phyloP scores from a whole-genome alignment of 495 filamentous ascomycete genomes.

The Neurospora africana region DNA sequence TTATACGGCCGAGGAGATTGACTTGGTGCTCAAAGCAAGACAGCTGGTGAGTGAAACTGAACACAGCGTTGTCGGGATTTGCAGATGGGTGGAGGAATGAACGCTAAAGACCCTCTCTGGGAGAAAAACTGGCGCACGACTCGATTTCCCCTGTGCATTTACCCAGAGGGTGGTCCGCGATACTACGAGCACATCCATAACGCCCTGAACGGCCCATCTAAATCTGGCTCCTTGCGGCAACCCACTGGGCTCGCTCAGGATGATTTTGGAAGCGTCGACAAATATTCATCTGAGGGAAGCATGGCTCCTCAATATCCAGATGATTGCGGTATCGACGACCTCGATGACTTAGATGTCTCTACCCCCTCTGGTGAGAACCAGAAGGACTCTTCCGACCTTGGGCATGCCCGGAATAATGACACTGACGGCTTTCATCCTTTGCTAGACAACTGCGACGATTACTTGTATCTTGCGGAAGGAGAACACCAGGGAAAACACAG shows the following conservation, averaged over 20 bases:
- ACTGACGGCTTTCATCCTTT: neutral
- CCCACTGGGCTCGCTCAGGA: neutral
- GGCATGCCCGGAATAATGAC: neutral
- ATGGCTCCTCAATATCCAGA: neutral
- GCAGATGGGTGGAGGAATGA: neutral
- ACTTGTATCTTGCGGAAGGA: neutral
- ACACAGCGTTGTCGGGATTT: neutral
- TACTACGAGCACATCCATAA: neutral
- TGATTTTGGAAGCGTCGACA: neutral
- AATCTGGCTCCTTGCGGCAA: neutral
- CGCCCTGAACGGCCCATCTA: neutral
- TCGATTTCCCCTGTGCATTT: neutral
- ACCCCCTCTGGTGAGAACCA: neutral
- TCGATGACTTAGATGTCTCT: neutral
- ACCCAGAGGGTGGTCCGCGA: neutral
- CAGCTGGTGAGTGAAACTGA: neutral
- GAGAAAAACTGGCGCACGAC: neutral
- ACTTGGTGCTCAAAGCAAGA: neutral
- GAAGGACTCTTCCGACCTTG: neutral
- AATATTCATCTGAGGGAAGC: neutral
- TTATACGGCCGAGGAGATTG: neutral
- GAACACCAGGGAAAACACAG: neutral
- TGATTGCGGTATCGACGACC: neutral
- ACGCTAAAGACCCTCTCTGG: neutral
- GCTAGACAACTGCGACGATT: neutral